Evolutionary conservation across 768 basidiomycete species (phyloP).

Genomic region (Gelatoporia subvermispora): DNA sequence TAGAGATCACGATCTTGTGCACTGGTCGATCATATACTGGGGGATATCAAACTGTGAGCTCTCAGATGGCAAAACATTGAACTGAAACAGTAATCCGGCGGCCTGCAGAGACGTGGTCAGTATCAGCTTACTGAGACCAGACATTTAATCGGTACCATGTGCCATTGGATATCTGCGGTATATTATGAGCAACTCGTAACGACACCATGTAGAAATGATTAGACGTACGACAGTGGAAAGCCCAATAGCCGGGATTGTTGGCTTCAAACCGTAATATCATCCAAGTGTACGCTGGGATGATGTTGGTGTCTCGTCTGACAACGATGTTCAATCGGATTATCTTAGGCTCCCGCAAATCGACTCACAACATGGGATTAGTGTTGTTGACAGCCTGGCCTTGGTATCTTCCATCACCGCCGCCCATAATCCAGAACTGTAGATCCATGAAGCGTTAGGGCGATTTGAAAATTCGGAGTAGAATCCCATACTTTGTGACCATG

Average conservation of each 20-base stretch:
- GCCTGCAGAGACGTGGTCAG: constrained; percentile 15
- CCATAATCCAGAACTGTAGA: constrained; percentile 29
- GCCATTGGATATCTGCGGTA: constrained; percentile 13
- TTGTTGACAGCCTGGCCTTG: constrained; percentile 25
- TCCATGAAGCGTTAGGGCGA: background rate
- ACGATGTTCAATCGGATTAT: background rate
- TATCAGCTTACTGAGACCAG: background rate
- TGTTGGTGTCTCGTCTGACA: constrained; percentile 34
- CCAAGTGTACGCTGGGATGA: constrained; percentile 35
- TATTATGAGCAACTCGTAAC: background rate
- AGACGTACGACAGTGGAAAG: constrained; percentile 39
- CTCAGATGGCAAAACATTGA: constrained; percentile 33
- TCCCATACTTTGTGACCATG: constrained; percentile 27
- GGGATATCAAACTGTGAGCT: constrained; percentile 31
- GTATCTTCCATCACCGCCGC: constrained; percentile 31
- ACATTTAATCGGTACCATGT: constrained; percentile 9
- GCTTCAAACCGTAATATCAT: constrained; percentile 35
- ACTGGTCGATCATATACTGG: constrained; percentile 29
- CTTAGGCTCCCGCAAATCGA: background rate
- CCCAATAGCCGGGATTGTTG: constrained; percentile 43
- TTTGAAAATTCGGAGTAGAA: background rate
- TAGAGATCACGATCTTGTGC: constrained; percentile 6
- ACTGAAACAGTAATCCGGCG: constrained; percentile 35
- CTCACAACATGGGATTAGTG: constrained; percentile 31
- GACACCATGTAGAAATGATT: constrained; percentile 27